Percentiles rank a stretch among this genome's conserved stretches.
Evolutionary conservation across 2,329 filamentous ascomycete species (phyloP).

Genomic region (Fusarium austroafricanum): DNA sequence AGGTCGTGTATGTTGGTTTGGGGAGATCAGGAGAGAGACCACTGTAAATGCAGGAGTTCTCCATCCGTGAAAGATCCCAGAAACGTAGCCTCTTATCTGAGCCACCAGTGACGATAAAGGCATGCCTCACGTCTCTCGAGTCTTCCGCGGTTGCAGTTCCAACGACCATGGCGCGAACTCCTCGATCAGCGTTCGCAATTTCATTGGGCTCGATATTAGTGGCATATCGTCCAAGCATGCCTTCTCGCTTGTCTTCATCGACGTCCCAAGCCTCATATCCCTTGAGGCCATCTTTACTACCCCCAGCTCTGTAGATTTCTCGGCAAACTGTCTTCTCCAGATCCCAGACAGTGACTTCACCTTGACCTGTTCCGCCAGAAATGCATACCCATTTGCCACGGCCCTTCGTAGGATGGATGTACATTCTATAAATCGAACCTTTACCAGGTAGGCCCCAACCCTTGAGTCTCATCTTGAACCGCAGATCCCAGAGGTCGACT

Average conservation of each 20-base stretch:
- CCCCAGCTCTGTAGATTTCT: constrained; percentile 83
- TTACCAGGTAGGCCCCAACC: constrained; percentile 89
- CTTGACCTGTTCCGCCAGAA: constrained; percentile 85
- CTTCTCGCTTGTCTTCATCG: constrained; percentile 88
- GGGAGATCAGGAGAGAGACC: constrained; percentile 77
- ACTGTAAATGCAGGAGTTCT: constrained; percentile 83
- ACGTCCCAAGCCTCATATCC: constrained; percentile 87
- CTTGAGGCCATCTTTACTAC: constrained; percentile 69
- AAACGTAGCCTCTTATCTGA: constrained; percentile 92
- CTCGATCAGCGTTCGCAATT: constrained; percentile 67
- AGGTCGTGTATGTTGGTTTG: constrained; percentile 77
- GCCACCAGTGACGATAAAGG: constrained; percentile 88
- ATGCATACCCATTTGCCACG: constrained; percentile 89
- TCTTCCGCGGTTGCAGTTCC: constrained; percentile 78
- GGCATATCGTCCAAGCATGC: constrained; percentile 87
- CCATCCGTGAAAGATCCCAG: constrained; percentile 86
- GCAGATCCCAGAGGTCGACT: constrained; percentile 93
- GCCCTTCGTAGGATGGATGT: constrained; percentile 81
- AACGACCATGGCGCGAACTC: constrained; percentile 80
- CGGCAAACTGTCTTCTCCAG: constrained; percentile 89
- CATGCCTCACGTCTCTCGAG: constrained; percentile 77
- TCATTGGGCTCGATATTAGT: constrained; percentile 74
- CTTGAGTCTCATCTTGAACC: constrained; percentile 89
- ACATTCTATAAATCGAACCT: constrained; percentile 81
- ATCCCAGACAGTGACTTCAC: constrained; percentile 96